phyloP scores from a whole-genome alignment of 106 monocot genomes.

The Dactylorhiza incarnata region DNA sequence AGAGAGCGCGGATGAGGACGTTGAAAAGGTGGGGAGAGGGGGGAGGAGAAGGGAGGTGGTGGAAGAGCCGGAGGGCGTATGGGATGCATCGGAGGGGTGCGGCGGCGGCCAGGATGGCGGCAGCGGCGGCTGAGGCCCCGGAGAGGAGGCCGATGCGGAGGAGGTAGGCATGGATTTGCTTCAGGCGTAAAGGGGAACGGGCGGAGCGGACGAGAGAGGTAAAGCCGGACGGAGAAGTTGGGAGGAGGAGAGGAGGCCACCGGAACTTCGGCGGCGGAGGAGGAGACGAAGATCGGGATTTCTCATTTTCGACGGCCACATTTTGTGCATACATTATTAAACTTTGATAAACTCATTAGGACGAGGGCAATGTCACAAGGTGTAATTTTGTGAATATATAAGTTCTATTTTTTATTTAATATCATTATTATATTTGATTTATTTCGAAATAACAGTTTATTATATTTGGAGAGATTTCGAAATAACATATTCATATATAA shows the following conservation, averaged over 20 bases:
- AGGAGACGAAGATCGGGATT: background rate
- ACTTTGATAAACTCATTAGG: too few relatives aligned
- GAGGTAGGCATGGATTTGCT: conserved; percentile 33
- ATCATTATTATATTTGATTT: too few relatives aligned
- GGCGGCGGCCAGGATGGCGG: conserved; percentile 10
- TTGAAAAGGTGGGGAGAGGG: conserved; percentile 18
- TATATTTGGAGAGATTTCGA: too few relatives aligned
- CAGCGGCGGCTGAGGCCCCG: background rate
- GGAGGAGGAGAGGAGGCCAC: background rate
- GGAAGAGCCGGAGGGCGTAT: conserved; percentile 15
- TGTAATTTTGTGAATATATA: too few relatives aligned
- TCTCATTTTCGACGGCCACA: background rate
- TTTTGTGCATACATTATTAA: background rate
- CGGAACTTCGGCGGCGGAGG: background rate
- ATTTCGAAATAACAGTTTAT: too few relatives aligned
- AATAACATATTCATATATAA: too few relatives aligned
- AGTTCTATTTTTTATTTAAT: too few relatives aligned
- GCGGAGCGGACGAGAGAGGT: background rate
- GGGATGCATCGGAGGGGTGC: conserved; percentile 2
- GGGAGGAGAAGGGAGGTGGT: conserved; percentile 12
- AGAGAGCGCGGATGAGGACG: conserved; percentile 24
- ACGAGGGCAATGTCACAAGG: too few relatives aligned
- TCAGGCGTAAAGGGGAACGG: conserved; percentile 12
- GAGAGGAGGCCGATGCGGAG: conserved; percentile 18
- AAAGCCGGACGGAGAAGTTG: background rate